phyloP scores from a whole-genome alignment of 495 filamentous ascomycete genomes.

The Neurospora terricola region DNA sequence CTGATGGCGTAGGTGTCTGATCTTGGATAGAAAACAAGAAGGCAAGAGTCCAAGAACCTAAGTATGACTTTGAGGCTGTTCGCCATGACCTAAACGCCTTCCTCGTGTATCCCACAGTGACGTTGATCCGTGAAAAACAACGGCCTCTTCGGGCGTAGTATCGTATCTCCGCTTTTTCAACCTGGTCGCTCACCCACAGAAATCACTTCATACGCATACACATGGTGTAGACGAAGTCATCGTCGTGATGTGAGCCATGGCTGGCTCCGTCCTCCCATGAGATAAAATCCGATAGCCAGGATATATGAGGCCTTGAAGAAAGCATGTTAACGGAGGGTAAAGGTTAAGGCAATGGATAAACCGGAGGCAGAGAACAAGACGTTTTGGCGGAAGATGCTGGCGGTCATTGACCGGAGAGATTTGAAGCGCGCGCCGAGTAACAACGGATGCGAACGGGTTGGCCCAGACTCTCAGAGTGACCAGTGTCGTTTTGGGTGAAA shows the following conservation, averaged over 20 bases:
- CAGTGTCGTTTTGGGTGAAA: neutral
- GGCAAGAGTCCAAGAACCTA: neutral
- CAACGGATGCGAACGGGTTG: neutral
- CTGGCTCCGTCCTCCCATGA: neutral
- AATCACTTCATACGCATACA: neutral
- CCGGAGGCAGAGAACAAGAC: neutral
- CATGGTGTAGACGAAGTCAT: neutral
- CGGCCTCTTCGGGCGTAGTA: neutral
- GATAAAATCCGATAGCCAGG: neutral
- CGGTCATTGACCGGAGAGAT: neutral
- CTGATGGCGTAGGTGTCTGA: neutral
- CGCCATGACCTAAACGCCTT: neutral
- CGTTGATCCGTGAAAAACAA: neutral
- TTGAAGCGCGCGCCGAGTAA: neutral
- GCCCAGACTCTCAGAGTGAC: neutral
- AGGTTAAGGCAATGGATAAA: neutral
- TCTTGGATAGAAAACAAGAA: neutral
- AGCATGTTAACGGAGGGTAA: neutral
- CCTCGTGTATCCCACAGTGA: neutral
- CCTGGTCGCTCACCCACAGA: neutral
- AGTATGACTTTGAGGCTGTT: neutral
- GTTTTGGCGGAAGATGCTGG: neutral
- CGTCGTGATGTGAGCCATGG: neutral
- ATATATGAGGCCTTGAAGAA: neutral
- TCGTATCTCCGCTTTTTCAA: neutral